Conservation (phyloP, 495 filamentous ascomycete genomes). For the Letharia lupina region DNA sequence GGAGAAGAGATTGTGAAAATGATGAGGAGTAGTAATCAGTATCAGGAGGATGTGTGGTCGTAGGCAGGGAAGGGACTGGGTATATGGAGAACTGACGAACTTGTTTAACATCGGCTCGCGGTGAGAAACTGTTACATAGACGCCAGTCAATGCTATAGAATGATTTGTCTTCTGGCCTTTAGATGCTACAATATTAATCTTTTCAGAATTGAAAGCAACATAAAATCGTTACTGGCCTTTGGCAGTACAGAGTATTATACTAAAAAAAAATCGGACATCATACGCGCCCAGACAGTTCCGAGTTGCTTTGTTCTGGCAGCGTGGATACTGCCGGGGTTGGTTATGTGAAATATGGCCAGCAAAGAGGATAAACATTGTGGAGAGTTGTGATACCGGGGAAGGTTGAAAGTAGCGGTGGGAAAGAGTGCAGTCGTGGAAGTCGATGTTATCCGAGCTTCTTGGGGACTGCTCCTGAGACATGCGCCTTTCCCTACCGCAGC, state of each 20-base stretch:
- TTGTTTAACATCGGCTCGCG: background rate
- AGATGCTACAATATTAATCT: background rate
- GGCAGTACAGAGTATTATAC: background rate
- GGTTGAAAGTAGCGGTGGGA: background rate
- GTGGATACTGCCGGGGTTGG: background rate
- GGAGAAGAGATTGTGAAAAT: conserved; percentile 93
- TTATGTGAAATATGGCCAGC: background rate
- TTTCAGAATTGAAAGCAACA: background rate
- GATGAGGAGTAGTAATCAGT: conserved; percentile 87
- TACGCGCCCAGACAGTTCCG: background rate
- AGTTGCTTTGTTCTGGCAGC: background rate
- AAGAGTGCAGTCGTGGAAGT: background rate
- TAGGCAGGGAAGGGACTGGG: conserved; percentile 32
- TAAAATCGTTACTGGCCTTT: background rate
- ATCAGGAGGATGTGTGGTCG: conserved; percentile 97
- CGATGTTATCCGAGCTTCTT: background rate
- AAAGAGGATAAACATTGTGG: background rate
- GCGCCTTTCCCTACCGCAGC: background rate
- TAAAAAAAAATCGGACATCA: background rate
- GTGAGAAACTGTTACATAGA: background rate
- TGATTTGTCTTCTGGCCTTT: background rate
- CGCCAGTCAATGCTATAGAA: background rate
- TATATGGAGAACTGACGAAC: conserved; percentile 1
- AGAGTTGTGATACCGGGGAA: background rate
- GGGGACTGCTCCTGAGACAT: background rate